Evolutionary conservation across 108 stramenopile species (phyloP).

Genomic region (Fragilariopsis cylindrus): DNA sequence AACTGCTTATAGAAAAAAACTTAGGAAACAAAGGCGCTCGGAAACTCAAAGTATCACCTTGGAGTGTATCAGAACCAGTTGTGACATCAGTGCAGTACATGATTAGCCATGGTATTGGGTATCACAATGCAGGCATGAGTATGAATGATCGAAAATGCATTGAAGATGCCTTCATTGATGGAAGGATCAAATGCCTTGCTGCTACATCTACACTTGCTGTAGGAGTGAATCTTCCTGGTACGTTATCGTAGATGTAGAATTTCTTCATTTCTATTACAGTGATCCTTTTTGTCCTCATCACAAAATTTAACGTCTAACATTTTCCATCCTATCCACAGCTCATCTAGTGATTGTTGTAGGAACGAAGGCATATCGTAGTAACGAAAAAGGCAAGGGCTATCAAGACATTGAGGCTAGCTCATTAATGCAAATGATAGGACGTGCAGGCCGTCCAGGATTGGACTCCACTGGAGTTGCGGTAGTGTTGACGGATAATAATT

Average conservation of each 20-base stretch:
- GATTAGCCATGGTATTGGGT: constrained; percentile 77
- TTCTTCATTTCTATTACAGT: not conserved
- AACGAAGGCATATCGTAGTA: constrained; percentile 84
- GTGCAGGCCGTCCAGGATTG: constrained; percentile 95
- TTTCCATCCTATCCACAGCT: constrained; percentile 39
- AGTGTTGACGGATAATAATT: constrained; percentile 76
- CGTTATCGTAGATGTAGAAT: not conserved
- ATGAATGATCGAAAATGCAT: constrained; percentile 66
- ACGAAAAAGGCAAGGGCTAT: constrained; percentile 72
- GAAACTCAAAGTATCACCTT: constrained; percentile 6
- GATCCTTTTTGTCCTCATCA: not conserved
- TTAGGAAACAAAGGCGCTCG: not conserved
- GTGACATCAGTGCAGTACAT: constrained; percentile 52
- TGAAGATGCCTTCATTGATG: constrained; percentile 76
- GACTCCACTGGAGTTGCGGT: constrained; percentile 93
- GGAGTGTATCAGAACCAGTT: constrained; percentile 22
- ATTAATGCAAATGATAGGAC: constrained; percentile 96
- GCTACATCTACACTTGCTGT: constrained; percentile 96
- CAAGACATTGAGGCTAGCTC: constrained; percentile 82
- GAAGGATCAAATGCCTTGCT: constrained; percentile 75
- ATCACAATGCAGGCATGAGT: constrained; percentile 89
- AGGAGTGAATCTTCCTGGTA: constrained; percentile 90
- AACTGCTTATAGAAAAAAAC: constrained; percentile 41
- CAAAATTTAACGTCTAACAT: not conserved
- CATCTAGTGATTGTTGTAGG: constrained; percentile 95